These are phyloP conservation scores for Neophaeococcomyces aloes DNA, from an alignment of 2,329 filamentous ascomycete species.

Conservation along the genomic window DNA sequence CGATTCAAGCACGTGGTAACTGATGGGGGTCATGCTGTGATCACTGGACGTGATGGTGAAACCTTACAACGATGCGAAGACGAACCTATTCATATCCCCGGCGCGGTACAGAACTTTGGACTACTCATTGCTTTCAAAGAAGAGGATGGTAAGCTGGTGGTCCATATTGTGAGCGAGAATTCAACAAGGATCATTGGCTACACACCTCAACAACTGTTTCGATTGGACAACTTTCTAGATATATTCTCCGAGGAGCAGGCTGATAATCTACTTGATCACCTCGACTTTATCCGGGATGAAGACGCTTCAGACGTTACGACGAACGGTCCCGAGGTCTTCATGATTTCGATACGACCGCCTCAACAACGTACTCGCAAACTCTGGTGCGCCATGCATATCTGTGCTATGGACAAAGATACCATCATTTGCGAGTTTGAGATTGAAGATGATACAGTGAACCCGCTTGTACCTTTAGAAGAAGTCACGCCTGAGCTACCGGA, in stretches of 20 bases:
- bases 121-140: slow-evolving; percentile 64
- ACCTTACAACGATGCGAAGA: slow-evolving; percentile 74
- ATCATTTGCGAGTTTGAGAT: slow-evolving; percentile 83
- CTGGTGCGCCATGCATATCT: slow-evolving; percentile 80
- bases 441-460: slow-evolving; percentile 62
- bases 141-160: slow-evolving; percentile 58
- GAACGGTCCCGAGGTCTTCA: slow-evolving; percentile 80
- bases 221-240: slow-evolving; percentile 64
- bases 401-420: slow-evolving; percentile 54
- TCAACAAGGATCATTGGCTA: slow-evolving; percentile 65
- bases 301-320: slow-evolving; percentile 56
- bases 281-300: slow-evolving; percentile 79
- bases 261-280: slow-evolving; percentile 72
- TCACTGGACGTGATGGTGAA: slow-evolving; percentile 64
- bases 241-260: slow-evolving; percentile 74
- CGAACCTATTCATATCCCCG: slow-evolving; percentile 80
- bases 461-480: slow-evolving; percentile 54
- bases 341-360: slow-evolving; percentile 57
- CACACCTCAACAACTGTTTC: slow-evolving; percentile 64
- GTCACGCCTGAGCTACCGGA: slow-evolving; percentile 53
- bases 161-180: slow-evolving; percentile 73
- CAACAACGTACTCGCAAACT: slow-evolving; percentile 52
- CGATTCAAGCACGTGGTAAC: slow-evolving; percentile 71
- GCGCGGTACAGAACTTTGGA: slow-evolving; percentile 71
- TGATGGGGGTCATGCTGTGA: slow-evolving; percentile 67